Base-by-base conservation (phyloP, 2,329 filamentous ascomycete species). In the Pezicula rhizophila region DNA sequence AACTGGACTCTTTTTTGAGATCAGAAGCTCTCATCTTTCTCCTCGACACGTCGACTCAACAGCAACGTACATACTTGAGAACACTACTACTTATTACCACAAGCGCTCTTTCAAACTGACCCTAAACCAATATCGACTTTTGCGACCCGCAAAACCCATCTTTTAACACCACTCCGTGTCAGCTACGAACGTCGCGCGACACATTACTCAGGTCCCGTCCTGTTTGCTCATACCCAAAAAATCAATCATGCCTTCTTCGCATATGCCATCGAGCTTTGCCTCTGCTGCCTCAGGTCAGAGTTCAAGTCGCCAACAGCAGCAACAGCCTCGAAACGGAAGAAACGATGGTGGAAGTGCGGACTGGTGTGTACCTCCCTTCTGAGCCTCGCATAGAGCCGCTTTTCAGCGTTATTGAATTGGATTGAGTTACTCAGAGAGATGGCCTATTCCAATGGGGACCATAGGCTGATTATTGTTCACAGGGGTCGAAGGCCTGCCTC, bases 231-330 rank as follows among this genome's bases (percentile, higher is more conserved):
- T 33, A 26, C 17, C 18, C 20, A 17, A 25, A 25, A 42, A 25
- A 57, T 54, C 50, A 52, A 61, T 52, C 43, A 78, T 89, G 85
- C 80, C 85, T 73, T 81, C 83, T 67, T 31, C 28, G 11, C 84
- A 86, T 73, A 79, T 89, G 68, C 83, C 85, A 62, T 89, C 87
- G 61, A 90, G 85, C 76, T 91, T 91, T 72, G 87, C 87, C 67
- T 89, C 87, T 65, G 87, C 87, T 62, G 87, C 87, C 60, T 86
- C 87, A 66, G 86, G 86, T 68, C 85, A 88, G 68, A 83, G 77
- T 61, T 72, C 75, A 66, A 82, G 67, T 70, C 79, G 76, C 66
- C 80, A 79, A 12, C 28, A 31, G 28, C 28, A 31, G 11, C 28
- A 31, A 31, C 28, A 31, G 68, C 67, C 73, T 60, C 77, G 76